phyloP scores from a whole-genome alignment of 257 asterid genomes.

The Ocimum tenuiflorum region DNA sequence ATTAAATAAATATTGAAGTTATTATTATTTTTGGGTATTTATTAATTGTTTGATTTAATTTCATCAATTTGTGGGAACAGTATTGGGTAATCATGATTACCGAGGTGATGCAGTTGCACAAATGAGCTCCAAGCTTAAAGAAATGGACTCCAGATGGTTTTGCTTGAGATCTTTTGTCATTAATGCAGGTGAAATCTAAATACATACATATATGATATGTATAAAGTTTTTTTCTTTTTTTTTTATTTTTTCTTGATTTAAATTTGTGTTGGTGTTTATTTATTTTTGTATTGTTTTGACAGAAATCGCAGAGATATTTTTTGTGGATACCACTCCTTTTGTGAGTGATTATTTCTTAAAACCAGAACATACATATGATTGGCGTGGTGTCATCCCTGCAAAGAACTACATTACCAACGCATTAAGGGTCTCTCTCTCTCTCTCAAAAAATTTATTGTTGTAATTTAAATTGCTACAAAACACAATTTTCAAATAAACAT shows the following conservation, averaged over 20 bases:
- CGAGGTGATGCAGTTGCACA: conserved; percentile 75
- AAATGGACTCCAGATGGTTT: conserved; percentile 69
- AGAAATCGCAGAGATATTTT: conserved; percentile 66
- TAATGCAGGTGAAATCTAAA: conserved; percentile 43
- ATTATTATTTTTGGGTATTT: not conserved
- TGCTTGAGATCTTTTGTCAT: conserved; percentile 73
- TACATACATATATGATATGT: too few relatives aligned
- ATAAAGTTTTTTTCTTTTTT: too few relatives aligned
- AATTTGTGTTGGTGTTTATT: not conserved
- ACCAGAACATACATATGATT: conserved; percentile 61
- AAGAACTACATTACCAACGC: conserved; percentile 29
- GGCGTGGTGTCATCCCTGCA: conserved; percentile 56
- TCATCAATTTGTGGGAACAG: conserved; percentile 33
- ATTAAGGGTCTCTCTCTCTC: conserved; percentile 27
- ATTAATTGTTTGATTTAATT: not conserved
- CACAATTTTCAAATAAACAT: too few relatives aligned
- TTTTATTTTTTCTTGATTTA: not conserved
- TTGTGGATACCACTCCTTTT: conserved; percentile 78
- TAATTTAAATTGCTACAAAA: too few relatives aligned
- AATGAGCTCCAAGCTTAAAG: conserved; percentile 50
- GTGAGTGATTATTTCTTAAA: conserved; percentile 41
- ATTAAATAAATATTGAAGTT: not conserved
- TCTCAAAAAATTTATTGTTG: not conserved
- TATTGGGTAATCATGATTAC: conserved; percentile 86
- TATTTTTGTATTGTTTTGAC: not conserved